phyloP scores from a whole-genome alignment of 805 yeast genomes.

The Candida piceae region DNA sequence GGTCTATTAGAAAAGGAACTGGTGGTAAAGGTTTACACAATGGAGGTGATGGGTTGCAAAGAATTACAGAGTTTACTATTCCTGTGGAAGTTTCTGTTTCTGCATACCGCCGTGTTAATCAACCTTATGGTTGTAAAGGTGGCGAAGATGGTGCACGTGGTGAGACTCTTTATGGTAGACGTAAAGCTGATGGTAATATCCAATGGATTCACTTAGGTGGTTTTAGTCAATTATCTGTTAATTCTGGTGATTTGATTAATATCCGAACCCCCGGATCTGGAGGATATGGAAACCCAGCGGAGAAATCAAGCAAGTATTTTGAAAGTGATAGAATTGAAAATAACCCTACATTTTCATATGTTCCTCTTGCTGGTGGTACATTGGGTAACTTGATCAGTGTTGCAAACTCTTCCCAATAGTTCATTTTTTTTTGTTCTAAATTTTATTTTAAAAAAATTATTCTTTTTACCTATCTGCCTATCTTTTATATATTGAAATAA shows the following conservation, averaged over 20 bases:
- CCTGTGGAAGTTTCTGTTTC: slow-evolving; percentile 39
- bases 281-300: slow-evolving; percentile 37
- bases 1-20: slow-evolving; percentile 37
- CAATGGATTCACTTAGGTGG: slow-evolving; percentile 31
- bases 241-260: slow-evolving; percentile 33
- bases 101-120: slow-evolving; percentile 47
- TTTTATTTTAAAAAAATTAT: no score
- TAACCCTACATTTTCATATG: slow-evolving; percentile 4
- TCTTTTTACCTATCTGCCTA: no score
- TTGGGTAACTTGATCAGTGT: slow-evolving; percentile 14
- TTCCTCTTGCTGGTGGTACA: slow-evolving; percentile 21
- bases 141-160: slow-evolving; percentile 51
- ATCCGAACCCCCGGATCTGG: slow-evolving; percentile 40
- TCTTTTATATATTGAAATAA: no score
- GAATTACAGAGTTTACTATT: slow-evolving; percentile 42
- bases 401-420: slow-evolving; percentile 17
- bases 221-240: slow-evolving; percentile 35
- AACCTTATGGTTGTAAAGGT: slow-evolving; percentile 53
- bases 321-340: slow-evolving; percentile 15
- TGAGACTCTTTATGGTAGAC: slow-evolving; percentile 31
- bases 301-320: slow-evolving; percentile 28
- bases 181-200: slow-evolving; percentile 21
- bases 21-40: slow-evolving; percentile 46
- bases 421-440: no score
- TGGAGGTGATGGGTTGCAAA: slow-evolving; percentile 49